phyloP scores from a whole-genome alignment of 2,329 filamentous ascomycete genomes.

The Phaeomoniella chlamydospora region DNA sequence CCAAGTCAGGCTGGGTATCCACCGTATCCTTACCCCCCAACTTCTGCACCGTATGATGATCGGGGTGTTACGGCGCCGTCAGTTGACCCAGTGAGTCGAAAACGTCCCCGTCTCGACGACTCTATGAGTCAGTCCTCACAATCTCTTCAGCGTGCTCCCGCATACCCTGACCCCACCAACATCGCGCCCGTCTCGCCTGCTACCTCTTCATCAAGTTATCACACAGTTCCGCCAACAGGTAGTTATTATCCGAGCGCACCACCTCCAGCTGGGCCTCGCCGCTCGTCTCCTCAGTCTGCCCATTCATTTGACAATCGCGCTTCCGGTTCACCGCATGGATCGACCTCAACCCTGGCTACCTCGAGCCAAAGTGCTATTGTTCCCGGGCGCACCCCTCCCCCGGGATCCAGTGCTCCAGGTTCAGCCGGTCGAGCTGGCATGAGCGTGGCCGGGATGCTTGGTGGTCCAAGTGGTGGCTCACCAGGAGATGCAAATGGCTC shows the following conservation, averaged over 20 bases:
- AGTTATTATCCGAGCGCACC: conserved; percentile 20
- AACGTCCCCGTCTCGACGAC: conserved; percentile 10
- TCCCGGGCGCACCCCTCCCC: conserved; percentile 20
- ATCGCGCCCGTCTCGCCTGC: conserved; percentile 31
- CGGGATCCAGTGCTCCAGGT: conserved; percentile 15
- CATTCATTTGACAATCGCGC: conserved; percentile 26
- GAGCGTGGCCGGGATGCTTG: conserved; percentile 33
- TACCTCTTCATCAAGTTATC: conserved; percentile 26
- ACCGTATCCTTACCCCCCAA: conserved; percentile 5
- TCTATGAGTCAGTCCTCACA: conserved; percentile 7
- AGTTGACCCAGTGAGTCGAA: conserved; percentile 31
- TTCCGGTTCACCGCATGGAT: conserved; percentile 27
- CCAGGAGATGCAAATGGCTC: conserved; percentile 10
- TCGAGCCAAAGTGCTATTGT: conserved; percentile 13
- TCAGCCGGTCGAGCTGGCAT: conserved; percentile 23
- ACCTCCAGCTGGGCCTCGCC: conserved; percentile 21
- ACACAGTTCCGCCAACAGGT: conserved; percentile 18
- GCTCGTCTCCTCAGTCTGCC: conserved; percentile 27
- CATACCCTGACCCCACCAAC: conserved; percentile 25
- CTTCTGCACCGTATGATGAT: conserved; percentile 10
- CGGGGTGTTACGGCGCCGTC: conserved; percentile 21
- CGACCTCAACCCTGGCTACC: conserved; percentile 11
- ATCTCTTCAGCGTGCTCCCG: conserved; percentile 11
- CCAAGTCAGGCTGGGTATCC: conserved; percentile 11
- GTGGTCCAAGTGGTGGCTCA: conserved; percentile 19